Base-by-base conservation (phyloP, 306 rosid species). In the Rosa lucieae region DNA sequence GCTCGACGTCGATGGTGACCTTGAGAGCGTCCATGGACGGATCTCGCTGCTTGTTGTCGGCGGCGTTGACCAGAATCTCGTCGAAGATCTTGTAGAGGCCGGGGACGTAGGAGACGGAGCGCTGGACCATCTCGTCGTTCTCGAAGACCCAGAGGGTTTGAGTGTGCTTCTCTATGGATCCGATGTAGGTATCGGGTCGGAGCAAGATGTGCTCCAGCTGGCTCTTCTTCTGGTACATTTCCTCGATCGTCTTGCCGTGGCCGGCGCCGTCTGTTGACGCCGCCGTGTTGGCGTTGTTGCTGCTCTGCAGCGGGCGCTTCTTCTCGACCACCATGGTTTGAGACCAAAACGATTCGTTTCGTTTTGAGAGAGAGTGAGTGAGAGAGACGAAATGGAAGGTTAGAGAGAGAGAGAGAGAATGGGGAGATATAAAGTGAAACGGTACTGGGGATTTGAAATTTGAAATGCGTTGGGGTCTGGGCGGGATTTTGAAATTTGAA, bases 201-300 rank as follows among this genome's bases (percentile, higher is more conserved):
- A 95, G 99, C 1, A 95, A 88, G 77, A 95, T 91, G 91, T 95
- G 99, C 70, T 95, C 99, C 7, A 95, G 97, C 91, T 95, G 99
- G 4, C 93, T 52, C 79, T 92, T 93, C 82, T 92, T 93, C 88
- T 95, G 98, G 87, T 93, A 95, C 94, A 91, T 84, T 49, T 92
- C 93, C 21, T 95, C 98, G 78, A 95, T 90, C 3, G 97, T 92
- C 71, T 91, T 84, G 63, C 69, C 52, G 15, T 51, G 9, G 46
- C 55, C 77, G 10, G 29, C 29, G 29, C 17, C 82, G 26, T 5
- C 77, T 0, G 77, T 12, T 1, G 76, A 39, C 0, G 66, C 11
- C 1, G 94, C 88, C 39, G 86, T 78, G 84, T 94, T 94, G 32
- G 84, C 88, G 61, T 80, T 83, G 85, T 42, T 90, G 83, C 94